These are phyloP conservation scores for Colletotrichum nymphaeae DNA, from an alignment of 2,329 filamentous ascomycete species.

Conservation along the genomic window DNA sequence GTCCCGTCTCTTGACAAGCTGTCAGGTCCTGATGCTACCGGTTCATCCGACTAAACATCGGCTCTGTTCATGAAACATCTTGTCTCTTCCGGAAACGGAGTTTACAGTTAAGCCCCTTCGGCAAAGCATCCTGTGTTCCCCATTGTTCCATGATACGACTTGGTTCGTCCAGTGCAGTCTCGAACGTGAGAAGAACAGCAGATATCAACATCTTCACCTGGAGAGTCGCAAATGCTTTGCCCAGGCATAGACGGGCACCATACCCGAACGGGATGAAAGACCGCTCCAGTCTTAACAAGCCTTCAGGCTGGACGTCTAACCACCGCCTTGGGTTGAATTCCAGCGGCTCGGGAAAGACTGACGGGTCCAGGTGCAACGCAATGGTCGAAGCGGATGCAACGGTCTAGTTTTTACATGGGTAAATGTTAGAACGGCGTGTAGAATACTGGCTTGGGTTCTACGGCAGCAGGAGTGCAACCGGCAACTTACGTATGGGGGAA, in stretches of 20 bases:
- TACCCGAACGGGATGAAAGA: background rate
- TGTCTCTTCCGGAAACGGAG: constrained; percentile 49
- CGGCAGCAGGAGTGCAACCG: background rate
- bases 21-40: background rate
- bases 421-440: background rate
- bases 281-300: background rate
- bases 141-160: background rate
- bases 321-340: background rate
- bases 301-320: background rate
- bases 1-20: background rate
- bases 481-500: background rate
- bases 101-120: background rate
- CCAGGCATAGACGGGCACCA: background rate
- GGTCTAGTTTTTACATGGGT: background rate
- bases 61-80: background rate
- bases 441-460: background rate
- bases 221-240: background rate
- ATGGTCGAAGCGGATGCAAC: background rate
- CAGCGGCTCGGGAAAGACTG: background rate
- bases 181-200: background rate
- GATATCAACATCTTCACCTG: background rate
- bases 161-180: background rate
- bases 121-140: background rate
- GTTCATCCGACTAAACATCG: background rate
- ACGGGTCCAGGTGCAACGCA: background rate